A percentile compares a stretch with the other conserved stretches of the same genome.
These are phyloP conservation scores for Daldinia sp. DNA, from an alignment of 2,329 filamentous ascomycete species.

Conservation along the genomic window DNA sequence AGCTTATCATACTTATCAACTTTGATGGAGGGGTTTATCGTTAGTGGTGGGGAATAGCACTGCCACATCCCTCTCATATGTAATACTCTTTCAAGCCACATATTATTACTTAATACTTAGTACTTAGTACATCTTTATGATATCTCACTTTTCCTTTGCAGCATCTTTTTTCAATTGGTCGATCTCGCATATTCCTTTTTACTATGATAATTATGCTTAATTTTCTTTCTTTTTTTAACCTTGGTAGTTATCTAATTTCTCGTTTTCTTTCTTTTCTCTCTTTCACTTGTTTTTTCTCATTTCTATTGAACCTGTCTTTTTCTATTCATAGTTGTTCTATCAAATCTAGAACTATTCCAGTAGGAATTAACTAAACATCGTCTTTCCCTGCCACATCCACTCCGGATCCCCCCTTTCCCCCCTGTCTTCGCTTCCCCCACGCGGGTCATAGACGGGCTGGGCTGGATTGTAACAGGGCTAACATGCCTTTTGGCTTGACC, in stretches of 20 bases:
- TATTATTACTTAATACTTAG: background rate
- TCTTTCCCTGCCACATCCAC: background rate
- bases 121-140: slow-evolving; percentile 2
- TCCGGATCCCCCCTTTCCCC: slow-evolving; percentile 14
- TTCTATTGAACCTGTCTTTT: background rate
- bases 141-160: background rate
- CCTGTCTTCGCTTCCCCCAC: slow-evolving; percentile 24
- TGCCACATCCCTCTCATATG: background rate
- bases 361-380: background rate
- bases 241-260: background rate
- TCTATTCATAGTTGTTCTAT: background rate
- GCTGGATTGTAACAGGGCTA: slow-evolving; percentile 30
- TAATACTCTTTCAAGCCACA: slow-evolving; percentile 2
- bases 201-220: slow-evolving; percentile 3
- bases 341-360: background rate
- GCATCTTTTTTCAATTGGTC: slow-evolving; percentile 5
- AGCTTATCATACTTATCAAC: background rate
- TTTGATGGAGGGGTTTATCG: slow-evolving; percentile 7
- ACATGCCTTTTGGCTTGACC: slow-evolving; percentile 23
- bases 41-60: background rate
- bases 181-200: slow-evolving; percentile 8
- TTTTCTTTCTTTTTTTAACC: background rate
- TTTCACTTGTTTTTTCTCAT: background rate
- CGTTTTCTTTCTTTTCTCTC: background rate
- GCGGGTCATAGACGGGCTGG: slow-evolving; percentile 22